Conservation (phyloP, 2,329 filamentous ascomycete species). For the Fusarium sp. region DNA sequence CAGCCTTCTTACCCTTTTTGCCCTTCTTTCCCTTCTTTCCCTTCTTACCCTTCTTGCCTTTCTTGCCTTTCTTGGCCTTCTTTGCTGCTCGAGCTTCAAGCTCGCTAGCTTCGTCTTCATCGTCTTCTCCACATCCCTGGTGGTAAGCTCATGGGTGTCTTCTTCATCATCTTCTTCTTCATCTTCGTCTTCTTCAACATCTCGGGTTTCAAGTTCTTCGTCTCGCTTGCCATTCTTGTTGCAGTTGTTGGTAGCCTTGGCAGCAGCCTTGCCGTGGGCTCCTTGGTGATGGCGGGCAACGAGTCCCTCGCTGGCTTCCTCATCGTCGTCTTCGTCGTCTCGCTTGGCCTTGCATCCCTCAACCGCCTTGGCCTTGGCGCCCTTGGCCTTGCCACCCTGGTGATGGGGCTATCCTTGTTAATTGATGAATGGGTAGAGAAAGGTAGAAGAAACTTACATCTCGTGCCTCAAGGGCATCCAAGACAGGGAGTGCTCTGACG, state of each 20-base stretch:
- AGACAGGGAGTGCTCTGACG: neutral
- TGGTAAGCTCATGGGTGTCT: neutral
- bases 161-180: neutral
- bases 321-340: neutral
- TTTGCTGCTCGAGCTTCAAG: neutral
- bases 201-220: neutral
- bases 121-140: neutral
- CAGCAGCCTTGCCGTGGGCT: neutral
- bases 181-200: neutral
- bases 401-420: neutral
- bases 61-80: neutral
- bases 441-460: neutral
- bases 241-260: neutral
- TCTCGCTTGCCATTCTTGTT: neutral
- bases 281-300: neutral
- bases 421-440: accelerated
- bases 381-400: neutral
- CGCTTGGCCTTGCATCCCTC: neutral
- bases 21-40: neutral
- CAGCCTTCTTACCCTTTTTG: neutral
- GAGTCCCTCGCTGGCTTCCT: neutral
- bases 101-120: neutral
- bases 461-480: slow-evolving; percentile 2
- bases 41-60: neutral
- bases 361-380: neutral